phyloP scores from a whole-genome alignment of 2,329 filamentous ascomycete species.

The Fusarium algeriense region DNA sequence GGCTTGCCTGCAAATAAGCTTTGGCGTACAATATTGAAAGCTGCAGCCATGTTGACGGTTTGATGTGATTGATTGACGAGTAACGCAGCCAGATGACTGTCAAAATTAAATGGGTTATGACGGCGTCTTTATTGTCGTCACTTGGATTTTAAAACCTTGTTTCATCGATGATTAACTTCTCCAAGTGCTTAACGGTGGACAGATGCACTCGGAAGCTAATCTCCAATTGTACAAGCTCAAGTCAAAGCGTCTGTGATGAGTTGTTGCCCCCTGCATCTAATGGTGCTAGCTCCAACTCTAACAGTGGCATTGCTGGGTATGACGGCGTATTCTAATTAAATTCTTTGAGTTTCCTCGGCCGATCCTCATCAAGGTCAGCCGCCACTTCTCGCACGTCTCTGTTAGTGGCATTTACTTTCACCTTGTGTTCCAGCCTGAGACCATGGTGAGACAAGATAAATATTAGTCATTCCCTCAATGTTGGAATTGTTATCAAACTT shows the following conservation, averaged over 20 bases:
- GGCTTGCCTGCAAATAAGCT: constrained; percentile 38
- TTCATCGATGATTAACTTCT: not conserved
- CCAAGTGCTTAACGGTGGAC: not conserved
- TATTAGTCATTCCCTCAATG: rapidly evolving
- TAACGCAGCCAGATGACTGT: rapidly evolving
- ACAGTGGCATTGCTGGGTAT: not conserved
- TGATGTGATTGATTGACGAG: not conserved
- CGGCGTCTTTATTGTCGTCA: not conserved
- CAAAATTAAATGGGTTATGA: rapidly evolving
- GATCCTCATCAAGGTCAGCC: too few species aligned
- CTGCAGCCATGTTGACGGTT: not conserved
- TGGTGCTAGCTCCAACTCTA: not conserved
- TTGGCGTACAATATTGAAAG: constrained; percentile 11
- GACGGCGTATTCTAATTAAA: not conserved
- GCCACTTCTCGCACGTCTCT: not conserved
- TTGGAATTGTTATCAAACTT: rapidly evolving
- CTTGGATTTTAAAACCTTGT: not conserved
- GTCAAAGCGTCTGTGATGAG: not conserved
- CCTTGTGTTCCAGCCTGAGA: too few species aligned
- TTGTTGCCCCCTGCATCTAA: rapidly evolving
- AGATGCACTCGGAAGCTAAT: not conserved
- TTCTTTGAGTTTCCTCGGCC: too few species aligned
- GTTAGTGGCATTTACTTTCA: too few species aligned
- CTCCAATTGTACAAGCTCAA: not conserved
- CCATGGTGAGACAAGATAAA: rapidly evolving